phyloP scores from a whole-genome alignment of 805 yeast species.

The Kodamaea restingae region DNA sequence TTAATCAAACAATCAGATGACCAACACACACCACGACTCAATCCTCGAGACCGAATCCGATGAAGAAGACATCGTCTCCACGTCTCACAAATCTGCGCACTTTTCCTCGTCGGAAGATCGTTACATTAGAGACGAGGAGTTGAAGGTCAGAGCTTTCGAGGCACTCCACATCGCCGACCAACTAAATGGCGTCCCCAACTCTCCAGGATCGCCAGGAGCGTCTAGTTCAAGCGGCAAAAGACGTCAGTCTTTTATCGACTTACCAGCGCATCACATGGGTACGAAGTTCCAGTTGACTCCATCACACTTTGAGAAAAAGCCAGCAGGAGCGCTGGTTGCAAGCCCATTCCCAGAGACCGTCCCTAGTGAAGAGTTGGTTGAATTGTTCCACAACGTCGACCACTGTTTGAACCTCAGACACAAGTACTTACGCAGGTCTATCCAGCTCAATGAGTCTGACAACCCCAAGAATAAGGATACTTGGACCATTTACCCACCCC shows the following conservation, averaged over 20 bases:
- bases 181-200: constrained; percentile 18
- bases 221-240: constrained; percentile 17
- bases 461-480: constrained; percentile 76
- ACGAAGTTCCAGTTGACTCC: constrained; percentile 8
- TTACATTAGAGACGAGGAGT: constrained; percentile 60
- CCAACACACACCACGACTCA: constrained; percentile 5
- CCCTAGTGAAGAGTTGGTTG: constrained; percentile 66
- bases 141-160: constrained; percentile 58
- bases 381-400: constrained; percentile 57
- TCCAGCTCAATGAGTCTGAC: constrained; percentile 60
- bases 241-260: constrained; percentile 37
- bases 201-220: constrained; percentile 23
- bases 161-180: constrained; percentile 28
- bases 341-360: constrained; percentile 43
- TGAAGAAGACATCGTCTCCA: constrained; percentile 26
- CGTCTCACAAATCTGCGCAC: constrained; percentile 45
- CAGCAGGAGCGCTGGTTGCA: not conserved
- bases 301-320: constrained; percentile 8
- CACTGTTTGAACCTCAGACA: constrained; percentile 69
- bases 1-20: constrained; percentile 1
- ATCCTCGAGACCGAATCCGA: constrained; percentile 8
- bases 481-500: constrained; percentile 89
- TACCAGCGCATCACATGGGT: constrained; percentile 21
- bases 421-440: constrained; percentile 66
- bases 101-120: constrained; percentile 64